phyloP scores from a whole-genome alignment of 2,329 filamentous ascomycete species.

The Phialocephala subalpina region DNA sequence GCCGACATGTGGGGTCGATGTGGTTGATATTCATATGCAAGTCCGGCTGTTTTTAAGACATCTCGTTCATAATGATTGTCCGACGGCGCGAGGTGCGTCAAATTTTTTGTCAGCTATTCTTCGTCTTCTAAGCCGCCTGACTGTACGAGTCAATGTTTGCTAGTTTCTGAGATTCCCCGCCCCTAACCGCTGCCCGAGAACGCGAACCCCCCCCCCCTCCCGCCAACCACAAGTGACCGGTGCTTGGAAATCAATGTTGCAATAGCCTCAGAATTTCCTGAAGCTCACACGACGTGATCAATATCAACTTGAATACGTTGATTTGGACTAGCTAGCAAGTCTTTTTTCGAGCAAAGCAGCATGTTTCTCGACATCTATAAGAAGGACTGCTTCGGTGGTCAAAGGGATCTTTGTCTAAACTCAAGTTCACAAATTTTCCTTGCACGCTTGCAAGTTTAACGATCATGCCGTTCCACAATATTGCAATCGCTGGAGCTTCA shows the following conservation, averaged over 20 bases:
- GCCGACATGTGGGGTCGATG: neutral
- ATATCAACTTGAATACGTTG: neutral
- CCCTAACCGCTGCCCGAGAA: neutral
- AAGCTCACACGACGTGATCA: neutral
- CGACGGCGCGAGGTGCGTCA: neutral
- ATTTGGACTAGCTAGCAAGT: neutral
- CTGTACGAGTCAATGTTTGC: neutral
- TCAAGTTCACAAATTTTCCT: neutral
- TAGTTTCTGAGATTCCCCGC: neutral
- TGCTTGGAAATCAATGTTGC: neutral
- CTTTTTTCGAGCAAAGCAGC: neutral
- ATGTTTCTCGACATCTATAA: neutral
- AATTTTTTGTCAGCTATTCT: neutral
- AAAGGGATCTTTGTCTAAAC: neutral
- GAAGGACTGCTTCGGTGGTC: neutral
- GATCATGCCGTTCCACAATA: constrained; percentile 14
- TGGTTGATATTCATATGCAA: neutral
- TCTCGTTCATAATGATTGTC: neutral
- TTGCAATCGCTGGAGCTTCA: constrained; percentile 18
- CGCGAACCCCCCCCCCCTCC: neutral
- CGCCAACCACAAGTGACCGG: neutral
- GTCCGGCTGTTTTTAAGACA: neutral
- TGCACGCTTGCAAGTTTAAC: neutral
- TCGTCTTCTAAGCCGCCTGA: neutral
- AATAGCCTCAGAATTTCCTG: neutral